phyloP scores from a whole-genome alignment of 2,329 filamentous ascomycete species.

The Clarireedia homoeocarpa region DNA sequence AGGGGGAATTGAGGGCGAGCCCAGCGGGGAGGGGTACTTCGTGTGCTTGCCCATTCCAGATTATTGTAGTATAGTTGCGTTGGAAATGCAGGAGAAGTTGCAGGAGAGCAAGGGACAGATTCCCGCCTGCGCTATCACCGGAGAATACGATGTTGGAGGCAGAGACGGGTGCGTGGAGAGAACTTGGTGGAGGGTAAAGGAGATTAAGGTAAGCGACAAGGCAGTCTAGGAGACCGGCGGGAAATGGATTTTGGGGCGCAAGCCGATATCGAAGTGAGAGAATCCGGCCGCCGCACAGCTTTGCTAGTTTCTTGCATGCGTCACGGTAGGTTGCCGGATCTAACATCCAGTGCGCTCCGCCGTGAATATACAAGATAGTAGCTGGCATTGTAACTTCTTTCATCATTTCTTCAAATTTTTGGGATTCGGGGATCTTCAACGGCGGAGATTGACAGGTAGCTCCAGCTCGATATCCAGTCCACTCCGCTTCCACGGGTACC shows the following conservation, averaged over 20 bases:
- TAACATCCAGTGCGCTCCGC: constrained; percentile 58
- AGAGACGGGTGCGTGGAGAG: constrained; percentile 57
- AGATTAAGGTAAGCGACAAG: constrained; percentile 59
- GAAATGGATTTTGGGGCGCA: constrained; percentile 68
- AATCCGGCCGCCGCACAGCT: constrained; percentile 56
- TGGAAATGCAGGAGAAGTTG: constrained; percentile 60
- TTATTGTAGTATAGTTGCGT: constrained; percentile 49
- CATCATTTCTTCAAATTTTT: background rate
- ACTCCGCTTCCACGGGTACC: constrained; percentile 59
- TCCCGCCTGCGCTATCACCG: constrained; percentile 69
- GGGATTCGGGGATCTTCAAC: constrained; percentile 40
- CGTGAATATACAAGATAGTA: background rate
- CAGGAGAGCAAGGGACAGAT: constrained; percentile 57
- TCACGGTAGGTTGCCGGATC: constrained; percentile 62
- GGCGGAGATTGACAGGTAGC: constrained; percentile 42
- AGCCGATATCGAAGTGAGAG: constrained; percentile 64
- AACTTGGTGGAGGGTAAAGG: constrained; percentile 60
- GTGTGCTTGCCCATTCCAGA: constrained; percentile 45
- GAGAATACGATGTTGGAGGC: constrained; percentile 61
- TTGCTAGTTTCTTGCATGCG: constrained; percentile 53
- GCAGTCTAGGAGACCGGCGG: constrained; percentile 64
- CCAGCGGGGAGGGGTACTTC: constrained; percentile 60
- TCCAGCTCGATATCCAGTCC: constrained; percentile 61
- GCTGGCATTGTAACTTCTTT: background rate
- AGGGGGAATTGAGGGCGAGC: constrained; percentile 55